phyloP scores from a whole-genome alignment of 1,139 yeast genomes.

The Sugiyamaella pinicola region DNA sequence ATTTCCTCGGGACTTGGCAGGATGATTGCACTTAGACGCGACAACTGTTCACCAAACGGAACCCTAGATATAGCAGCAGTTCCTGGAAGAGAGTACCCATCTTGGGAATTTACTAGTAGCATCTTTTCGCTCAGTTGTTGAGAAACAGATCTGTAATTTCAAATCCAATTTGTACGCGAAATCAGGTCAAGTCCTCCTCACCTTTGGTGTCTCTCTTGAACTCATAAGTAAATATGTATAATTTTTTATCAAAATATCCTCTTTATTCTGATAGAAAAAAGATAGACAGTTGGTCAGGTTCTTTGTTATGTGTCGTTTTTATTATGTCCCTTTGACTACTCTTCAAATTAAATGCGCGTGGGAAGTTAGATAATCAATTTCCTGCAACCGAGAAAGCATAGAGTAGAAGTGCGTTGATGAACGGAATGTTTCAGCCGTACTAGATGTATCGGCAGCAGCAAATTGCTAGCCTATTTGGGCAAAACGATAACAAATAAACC shows the following conservation, averaged over 20 bases:
- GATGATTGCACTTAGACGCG: constrained; percentile 21
- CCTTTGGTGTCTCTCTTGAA: no score
- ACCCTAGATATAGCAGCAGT: constrained; percentile 21
- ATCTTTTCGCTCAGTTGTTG: not conserved
- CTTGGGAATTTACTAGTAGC: not conserved
- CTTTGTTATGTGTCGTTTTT: not conserved
- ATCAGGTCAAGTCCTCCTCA: not conserved
- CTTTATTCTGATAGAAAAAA: not conserved
- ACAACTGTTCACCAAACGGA: constrained; percentile 30
- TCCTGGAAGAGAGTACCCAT: not conserved
- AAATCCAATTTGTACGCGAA: not conserved
- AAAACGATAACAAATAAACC: constrained; percentile 4
- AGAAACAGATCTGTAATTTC: no score
- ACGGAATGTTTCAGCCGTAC: constrained; percentile 16
- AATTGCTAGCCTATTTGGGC: constrained; percentile 6
- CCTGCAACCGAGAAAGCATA: not conserved
- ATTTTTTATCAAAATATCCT: not conserved
- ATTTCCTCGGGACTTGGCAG: constrained; percentile 22
- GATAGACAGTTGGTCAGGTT: no score
- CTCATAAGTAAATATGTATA: not conserved
- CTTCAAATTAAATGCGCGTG: constrained; percentile 3
- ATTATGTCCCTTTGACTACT: not conserved
- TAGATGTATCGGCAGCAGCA: not conserved
- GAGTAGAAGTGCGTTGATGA: not conserved
- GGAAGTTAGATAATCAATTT: not conserved